Conservation (phyloP, 805 yeast genomes). For the Candida ascalaphidarum region DNA sequence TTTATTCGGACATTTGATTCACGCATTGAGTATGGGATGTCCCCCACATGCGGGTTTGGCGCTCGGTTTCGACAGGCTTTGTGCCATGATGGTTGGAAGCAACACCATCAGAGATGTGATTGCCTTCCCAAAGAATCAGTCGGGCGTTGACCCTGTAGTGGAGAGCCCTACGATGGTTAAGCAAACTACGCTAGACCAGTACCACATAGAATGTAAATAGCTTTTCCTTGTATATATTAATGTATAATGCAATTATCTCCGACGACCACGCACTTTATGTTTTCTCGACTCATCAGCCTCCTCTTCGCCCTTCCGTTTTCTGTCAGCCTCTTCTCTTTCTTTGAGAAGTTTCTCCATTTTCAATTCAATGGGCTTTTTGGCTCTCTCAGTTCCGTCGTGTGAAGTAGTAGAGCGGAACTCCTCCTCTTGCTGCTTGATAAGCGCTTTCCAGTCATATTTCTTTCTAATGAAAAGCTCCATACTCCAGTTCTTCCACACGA, state of each 20-base stretch:
- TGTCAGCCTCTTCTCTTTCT: slow-evolving; percentile 15
- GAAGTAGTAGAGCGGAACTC: slow-evolving; percentile 12
- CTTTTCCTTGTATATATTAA: too few species aligned
- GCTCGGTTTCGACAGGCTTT: slow-evolving; percentile 85
- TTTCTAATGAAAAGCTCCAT: slow-evolving; percentile 72
- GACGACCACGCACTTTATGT: too few species aligned
- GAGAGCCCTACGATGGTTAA: slow-evolving; percentile 70
- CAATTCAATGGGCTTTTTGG: slow-evolving; percentile 31
- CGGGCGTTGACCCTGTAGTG: slow-evolving; percentile 84
- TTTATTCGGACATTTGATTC: slow-evolving; percentile 78
- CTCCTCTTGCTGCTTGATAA: slow-evolving; percentile 40
- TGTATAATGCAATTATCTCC: too few species aligned
- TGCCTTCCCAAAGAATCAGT: slow-evolving; percentile 89
- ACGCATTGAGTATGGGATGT: slow-evolving; percentile 81
- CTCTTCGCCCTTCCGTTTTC: slow-evolving; percentile 15
- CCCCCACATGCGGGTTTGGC: slow-evolving; percentile 99
- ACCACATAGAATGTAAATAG: slow-evolving; percentile 43
- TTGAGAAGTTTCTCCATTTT: slow-evolving; percentile 30
- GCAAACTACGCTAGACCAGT: slow-evolving; percentile 41
- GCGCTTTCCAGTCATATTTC: slow-evolving; percentile 73
- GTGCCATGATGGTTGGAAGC: slow-evolving; percentile 81
- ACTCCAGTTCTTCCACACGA: slow-evolving; percentile 94
- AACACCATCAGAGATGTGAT: slow-evolving; percentile 83
- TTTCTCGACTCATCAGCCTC: too few species aligned
- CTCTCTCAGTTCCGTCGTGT: slow-evolving; percentile 8